phyloP scores from a whole-genome alignment of 257 asterid species.

The Striga asiatica region DNA sequence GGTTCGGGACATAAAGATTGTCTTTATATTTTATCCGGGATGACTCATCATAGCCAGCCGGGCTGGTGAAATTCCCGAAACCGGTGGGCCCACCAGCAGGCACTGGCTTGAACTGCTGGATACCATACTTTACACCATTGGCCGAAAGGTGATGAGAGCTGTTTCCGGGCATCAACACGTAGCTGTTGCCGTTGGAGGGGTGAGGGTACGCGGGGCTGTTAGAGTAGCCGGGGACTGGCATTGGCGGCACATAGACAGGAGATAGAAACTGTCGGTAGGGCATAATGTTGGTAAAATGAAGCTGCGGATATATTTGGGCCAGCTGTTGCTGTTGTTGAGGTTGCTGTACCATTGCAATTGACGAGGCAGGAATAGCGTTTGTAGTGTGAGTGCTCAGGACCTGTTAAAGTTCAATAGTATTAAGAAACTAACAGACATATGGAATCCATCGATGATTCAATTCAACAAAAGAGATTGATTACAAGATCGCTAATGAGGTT shows the following conservation, averaged over 20 bases:
- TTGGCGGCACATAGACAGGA: constrained; percentile 80
- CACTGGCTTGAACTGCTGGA: constrained; percentile 79
- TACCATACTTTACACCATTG: constrained; percentile 67
- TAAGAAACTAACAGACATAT: too few species aligned
- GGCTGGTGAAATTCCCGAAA: constrained; percentile 66
- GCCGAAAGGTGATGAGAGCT: constrained; percentile 68
- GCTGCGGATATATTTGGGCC: constrained; percentile 93
- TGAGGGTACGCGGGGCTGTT: constrained; percentile 77
- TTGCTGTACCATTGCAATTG: constrained; percentile 67
- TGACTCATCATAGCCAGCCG: constrained; percentile 83
- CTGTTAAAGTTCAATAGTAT: constrained; percentile 18
- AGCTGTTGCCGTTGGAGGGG: constrained; percentile 83
- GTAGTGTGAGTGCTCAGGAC: constrained; percentile 42
- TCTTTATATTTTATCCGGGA: constrained; percentile 86
- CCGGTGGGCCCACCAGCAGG: constrained; percentile 65
- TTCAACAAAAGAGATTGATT: too few species aligned
- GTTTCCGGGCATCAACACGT: constrained; percentile 78
- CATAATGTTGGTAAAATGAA: constrained; percentile 75
- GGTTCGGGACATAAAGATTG: constrained; percentile 59
- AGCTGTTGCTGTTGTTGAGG: constrained; percentile 62
- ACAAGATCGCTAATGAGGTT: not conserved
- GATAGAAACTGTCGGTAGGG: constrained; percentile 74
- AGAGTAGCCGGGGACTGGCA: constrained; percentile 86
- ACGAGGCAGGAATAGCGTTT: constrained; percentile 42
- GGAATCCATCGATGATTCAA: too few species aligned